Evolutionary conservation across 495 filamentous ascomycete species (phyloP).

Genomic region (Penicillium turbatum): DNA sequence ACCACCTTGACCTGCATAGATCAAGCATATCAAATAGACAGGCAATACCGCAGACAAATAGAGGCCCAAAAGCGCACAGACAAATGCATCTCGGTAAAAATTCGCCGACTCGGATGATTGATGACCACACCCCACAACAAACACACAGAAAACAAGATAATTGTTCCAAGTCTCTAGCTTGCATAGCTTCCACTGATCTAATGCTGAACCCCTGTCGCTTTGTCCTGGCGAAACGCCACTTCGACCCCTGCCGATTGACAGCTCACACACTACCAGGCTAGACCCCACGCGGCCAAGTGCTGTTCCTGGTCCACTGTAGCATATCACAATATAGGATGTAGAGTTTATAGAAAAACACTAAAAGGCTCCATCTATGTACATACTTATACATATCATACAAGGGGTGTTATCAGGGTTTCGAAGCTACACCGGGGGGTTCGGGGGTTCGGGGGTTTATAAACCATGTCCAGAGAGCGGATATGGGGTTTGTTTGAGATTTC

Average conservation of each 20-base stretch:
- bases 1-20: too few relatives aligned
- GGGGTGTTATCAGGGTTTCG: not conserved
- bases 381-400: constrained; percentile 2
- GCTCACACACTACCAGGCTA: not conserved
- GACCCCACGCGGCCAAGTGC: not conserved
- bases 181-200: too few relatives aligned
- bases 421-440: not conserved
- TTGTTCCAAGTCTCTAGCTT: too few relatives aligned
- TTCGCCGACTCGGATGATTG: too few relatives aligned
- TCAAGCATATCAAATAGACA: too few relatives aligned
- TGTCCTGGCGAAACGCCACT: not conserved
- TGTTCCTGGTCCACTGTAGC: not conserved
- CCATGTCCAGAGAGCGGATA: not conserved
- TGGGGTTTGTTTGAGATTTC: not conserved
- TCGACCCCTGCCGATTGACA: not conserved
- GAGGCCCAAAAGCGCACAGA: too few relatives aligned
- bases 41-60: too few relatives aligned
- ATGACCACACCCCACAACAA: too few relatives aligned
- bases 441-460: not conserved
- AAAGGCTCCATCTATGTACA: not conserved
- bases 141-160: too few relatives aligned
- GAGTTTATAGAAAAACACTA: not conserved
- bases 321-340: not conserved
- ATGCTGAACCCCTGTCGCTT: too few relatives aligned
- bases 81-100: too few relatives aligned